Evolutionary conservation across 2,329 filamentous ascomycete genomes (phyloP).

Genomic region (Colletotrichum nymphaeae): DNA sequence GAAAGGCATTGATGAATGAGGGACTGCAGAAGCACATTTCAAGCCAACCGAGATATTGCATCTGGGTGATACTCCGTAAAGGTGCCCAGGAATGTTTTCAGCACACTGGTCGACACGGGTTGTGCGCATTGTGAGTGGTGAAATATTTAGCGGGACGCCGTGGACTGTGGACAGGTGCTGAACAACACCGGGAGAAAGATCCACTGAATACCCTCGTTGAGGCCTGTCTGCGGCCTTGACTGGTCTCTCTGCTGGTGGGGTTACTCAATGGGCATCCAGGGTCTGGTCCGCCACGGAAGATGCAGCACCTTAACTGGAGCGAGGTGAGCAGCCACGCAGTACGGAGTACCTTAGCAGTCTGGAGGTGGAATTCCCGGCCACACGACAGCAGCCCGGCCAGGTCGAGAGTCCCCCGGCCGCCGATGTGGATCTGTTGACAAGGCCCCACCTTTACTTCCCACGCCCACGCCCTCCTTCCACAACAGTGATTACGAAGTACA

Average conservation of each 20-base stretch:
- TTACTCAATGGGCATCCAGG: background rate
- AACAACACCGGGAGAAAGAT: conserved; percentile 8
- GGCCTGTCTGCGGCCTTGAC: conserved; percentile 21
- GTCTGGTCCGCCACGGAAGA: background rate
- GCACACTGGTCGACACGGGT: conserved; percentile 16
- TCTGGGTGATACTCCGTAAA: background rate
- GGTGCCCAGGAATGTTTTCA: conserved; percentile 14
- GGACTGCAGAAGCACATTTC: background rate
- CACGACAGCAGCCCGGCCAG: conserved; percentile 19
- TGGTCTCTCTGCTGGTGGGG: conserved; percentile 2
- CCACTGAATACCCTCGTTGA: conserved; percentile 29
- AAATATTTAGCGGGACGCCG: conserved; percentile 19
- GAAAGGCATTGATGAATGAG: conserved; percentile 4
- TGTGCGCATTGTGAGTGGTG: conserved; percentile 25
- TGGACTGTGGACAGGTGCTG: conserved; percentile 8
- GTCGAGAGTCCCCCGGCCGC: conserved; percentile 9
- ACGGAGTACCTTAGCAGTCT: background rate
- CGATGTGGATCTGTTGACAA: background rate
- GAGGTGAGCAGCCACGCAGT: background rate
- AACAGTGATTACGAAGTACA: background rate
- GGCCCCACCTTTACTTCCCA: background rate
- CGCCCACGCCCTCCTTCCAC: background rate
- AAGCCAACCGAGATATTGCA: conserved; percentile 8
- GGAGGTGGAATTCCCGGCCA: conserved; percentile 17
- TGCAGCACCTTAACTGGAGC: background rate